Conservation (phyloP, 2,329 filamentous ascomycete species). For the Colletotrichum sp. region DNA sequence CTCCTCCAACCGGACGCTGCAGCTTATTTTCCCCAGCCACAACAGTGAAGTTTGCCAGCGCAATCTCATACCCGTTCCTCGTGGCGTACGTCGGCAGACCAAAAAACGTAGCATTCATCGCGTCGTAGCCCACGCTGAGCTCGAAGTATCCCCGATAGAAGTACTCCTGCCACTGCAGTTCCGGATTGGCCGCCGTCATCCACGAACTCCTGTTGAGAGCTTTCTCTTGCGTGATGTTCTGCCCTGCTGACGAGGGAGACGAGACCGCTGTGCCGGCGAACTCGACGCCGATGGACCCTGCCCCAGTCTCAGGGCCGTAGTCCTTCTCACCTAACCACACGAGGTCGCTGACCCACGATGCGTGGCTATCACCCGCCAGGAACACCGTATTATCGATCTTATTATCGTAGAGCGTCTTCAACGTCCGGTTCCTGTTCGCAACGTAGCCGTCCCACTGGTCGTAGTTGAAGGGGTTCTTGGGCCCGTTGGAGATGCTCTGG, state of each 20-base stretch:
- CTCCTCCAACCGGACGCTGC: slow-evolving; percentile 45
- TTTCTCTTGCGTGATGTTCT: background rate
- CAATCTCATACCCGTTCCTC: slow-evolving; percentile 68
- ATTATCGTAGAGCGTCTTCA: slow-evolving; percentile 69
- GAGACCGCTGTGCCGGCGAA: slow-evolving; percentile 70
- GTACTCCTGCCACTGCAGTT: slow-evolving; percentile 75
- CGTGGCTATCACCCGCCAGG: slow-evolving; percentile 73
- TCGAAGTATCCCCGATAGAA: slow-evolving; percentile 81
- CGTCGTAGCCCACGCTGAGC: slow-evolving; percentile 61
- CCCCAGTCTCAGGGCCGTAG: slow-evolving; percentile 59
- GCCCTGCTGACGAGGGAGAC: background rate
- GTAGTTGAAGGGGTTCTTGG: slow-evolving; percentile 50
- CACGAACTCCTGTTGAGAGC: background rate
- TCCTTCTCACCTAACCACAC: slow-evolving; percentile 59
- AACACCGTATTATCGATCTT: slow-evolving; percentile 76
- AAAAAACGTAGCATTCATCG: slow-evolving; percentile 67
- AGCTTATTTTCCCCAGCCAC: slow-evolving; percentile 64
- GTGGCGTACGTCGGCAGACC: slow-evolving; percentile 59
- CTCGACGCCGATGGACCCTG: slow-evolving; percentile 64
- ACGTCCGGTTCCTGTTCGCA: slow-evolving; percentile 73
- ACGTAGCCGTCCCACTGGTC: slow-evolving; percentile 65
- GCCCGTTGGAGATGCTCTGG: slow-evolving; percentile 29
- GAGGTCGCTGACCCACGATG: slow-evolving; percentile 68
- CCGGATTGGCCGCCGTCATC: slow-evolving; percentile 52
- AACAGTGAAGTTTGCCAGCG: slow-evolving; percentile 74